Evolutionary conservation across 1,139 yeast species (phyloP), one percentile per base, ranked within the genome.

Genomic region (Yamadazyma aaseri): DNA sequence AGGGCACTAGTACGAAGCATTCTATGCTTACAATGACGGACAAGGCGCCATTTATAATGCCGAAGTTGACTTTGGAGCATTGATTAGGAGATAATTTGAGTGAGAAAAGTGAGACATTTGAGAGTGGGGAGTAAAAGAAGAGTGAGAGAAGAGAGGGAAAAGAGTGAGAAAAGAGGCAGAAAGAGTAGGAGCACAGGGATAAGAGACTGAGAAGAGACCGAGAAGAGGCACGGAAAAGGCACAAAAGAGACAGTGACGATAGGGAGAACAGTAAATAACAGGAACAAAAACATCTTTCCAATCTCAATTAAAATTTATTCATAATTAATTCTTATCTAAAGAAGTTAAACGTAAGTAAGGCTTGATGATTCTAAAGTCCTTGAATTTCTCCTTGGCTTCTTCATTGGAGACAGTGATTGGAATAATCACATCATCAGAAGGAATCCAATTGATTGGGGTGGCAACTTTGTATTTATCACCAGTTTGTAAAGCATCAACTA

Each of bases 401-500:
- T 77, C 94, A 56, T 85, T 81, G 39, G 84, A 71, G 34, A 87
- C 83, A 32, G 81, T 64, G 44, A 95, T 95, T 49, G 94, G 96
- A 41, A 87, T 86, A 55, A 87, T 87, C 42, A 87, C 96, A 55
- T 87, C 95, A 45, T 84, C 77, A 49, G 96, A 96, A 34, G 71
- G 76, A 41, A 70, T 70, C 81, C 81, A 76, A 65, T 78, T 76
- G 51, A 81, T 80, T 39, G 95, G 95, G 34, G 96, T 86, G 44
- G 85, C 92, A 48, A 86, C 73, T 49, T 94, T 87, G 63, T 78
- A 71, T 56, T 74, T 71, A 63, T 87, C 96, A 46, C 85, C 79
- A 48, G 79, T 67, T 68, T 87, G 96, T 58, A 87, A 71, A 34
- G 96, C 84, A 59, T 86, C 95, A 44, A 87, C 68, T 29, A 82